Evolutionary conservation across 306 rosid species (phyloP).

Genomic region (Trifolium pratense): DNA sequence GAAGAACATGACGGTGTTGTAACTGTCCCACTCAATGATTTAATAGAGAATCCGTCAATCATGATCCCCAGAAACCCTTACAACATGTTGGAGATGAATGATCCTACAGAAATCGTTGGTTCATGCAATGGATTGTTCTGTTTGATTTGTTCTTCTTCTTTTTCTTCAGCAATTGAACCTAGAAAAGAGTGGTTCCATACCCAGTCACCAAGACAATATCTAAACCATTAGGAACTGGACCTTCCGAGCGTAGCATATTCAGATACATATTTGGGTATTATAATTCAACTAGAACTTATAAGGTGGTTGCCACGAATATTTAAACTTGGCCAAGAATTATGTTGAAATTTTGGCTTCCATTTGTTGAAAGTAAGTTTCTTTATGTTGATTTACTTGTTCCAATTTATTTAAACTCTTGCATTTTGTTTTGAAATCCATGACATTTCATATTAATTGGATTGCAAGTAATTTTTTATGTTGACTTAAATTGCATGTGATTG

Average conservation of each 20-base stretch:
- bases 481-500: no score
- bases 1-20: neutral
- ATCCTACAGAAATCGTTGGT: neutral
- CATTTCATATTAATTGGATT: no score
- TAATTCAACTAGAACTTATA: neutral
- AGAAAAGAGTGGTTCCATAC: neutral
- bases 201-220: neutral
- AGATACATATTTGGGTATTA: neutral
- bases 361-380: no score
- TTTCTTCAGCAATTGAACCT: neutral
- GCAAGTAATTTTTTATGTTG: no score
- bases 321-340: neutral
- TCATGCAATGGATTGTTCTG: constrained; percentile 1
- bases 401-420: no score
- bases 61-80: neutral
- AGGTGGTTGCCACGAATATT: neutral
- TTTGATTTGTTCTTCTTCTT: neutral
- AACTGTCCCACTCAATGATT: neutral
- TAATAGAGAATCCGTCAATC: neutral
- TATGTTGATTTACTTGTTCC: no score
- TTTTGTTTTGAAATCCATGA: no score
- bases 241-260: neutral
- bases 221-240: no score
- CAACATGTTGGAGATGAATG: neutral
- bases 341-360: no score